These are phyloP conservation scores for Ceratobasidium sp. DNA, from an alignment of 1,284 basidiomycete species.

Conservation along the genomic window DNA sequence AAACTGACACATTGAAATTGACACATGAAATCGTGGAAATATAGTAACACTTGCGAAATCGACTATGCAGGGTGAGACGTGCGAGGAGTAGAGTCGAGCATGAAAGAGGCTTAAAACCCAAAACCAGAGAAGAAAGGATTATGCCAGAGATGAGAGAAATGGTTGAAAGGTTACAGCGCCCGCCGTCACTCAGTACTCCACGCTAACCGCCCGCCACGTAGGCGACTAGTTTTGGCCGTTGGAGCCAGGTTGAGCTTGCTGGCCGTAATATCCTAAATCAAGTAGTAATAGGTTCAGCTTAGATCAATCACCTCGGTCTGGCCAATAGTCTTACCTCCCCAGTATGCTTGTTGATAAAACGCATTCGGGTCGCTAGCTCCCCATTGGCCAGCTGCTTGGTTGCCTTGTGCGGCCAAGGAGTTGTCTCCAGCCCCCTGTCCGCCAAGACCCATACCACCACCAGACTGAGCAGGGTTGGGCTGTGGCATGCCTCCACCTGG, in stretches of 20 bases:
- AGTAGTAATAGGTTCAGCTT: not conserved
- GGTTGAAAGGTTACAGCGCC: constrained; percentile 39
- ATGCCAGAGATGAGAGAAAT: constrained; percentile 32
- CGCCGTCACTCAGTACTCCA: constrained; percentile 34
- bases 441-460: constrained; percentile 60
- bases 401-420: constrained; percentile 56
- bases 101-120: constrained; percentile 44
- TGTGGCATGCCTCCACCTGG: constrained; percentile 70
- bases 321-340: constrained; percentile 71
- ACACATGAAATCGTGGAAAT: constrained; percentile 40
- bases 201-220: constrained; percentile 31
- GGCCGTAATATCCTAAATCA: constrained; percentile 35
- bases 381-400: constrained; percentile 70
- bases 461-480: constrained; percentile 56
- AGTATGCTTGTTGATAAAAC: constrained; percentile 74
- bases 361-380: constrained; percentile 70
- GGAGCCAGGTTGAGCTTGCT: constrained; percentile 59
- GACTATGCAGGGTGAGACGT: constrained; percentile 38
- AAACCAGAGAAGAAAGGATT: constrained; percentile 36
- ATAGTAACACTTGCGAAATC: constrained; percentile 45
- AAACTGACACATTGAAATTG: constrained; percentile 34
- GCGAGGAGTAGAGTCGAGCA: constrained; percentile 40
- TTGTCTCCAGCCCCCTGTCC: constrained; percentile 26
- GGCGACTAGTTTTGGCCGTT: constrained; percentile 41
- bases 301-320: not conserved